Conservation (phyloP, 1,139 yeast genomes). For the Kurtzmaniella quercitrusa region DNA sequence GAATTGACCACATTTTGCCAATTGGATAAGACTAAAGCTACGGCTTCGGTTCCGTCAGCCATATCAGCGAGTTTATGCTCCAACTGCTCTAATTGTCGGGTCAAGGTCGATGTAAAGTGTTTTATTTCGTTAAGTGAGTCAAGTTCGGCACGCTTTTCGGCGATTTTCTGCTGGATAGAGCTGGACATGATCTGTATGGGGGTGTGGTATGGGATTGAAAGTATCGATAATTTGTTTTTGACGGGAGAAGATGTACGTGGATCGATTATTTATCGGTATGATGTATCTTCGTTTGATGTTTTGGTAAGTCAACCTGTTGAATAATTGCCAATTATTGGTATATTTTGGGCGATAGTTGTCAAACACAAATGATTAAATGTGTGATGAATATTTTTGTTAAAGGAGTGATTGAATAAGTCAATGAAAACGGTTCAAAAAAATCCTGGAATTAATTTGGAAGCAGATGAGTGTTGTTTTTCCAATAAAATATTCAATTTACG, state of each 20-base stretch:
- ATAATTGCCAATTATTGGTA: too few species aligned
- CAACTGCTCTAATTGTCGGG: slow-evolving; percentile 45
- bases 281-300: background rate
- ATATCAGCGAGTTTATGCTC: slow-evolving; percentile 47
- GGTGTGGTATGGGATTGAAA: background rate
- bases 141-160: slow-evolving; percentile 50
- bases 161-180: slow-evolving; percentile 29
- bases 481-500: too few species aligned
- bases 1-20: slow-evolving; percentile 71
- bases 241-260: background rate
- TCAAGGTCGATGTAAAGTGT: slow-evolving; percentile 43
- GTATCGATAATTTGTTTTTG: background rate
- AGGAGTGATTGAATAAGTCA: too few species aligned
- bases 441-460: too few species aligned
- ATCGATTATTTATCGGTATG: background rate
- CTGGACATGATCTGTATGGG: slow-evolving; percentile 3
- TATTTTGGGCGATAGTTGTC: too few species aligned
- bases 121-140: slow-evolving; percentile 48
- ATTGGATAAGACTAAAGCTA: slow-evolving; percentile 52
- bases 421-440: too few species aligned
- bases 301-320: too few species aligned
- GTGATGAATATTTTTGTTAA: too few species aligned
- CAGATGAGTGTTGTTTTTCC: too few species aligned
- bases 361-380: too few species aligned
- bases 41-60: slow-evolving; percentile 57